Percentiles rank a stretch among this genome's conserved stretches.
These are phyloP conservation scores for Euphorbia corollata DNA, from an alignment of 441 rosid genomes.

Conservation along the genomic window DNA sequence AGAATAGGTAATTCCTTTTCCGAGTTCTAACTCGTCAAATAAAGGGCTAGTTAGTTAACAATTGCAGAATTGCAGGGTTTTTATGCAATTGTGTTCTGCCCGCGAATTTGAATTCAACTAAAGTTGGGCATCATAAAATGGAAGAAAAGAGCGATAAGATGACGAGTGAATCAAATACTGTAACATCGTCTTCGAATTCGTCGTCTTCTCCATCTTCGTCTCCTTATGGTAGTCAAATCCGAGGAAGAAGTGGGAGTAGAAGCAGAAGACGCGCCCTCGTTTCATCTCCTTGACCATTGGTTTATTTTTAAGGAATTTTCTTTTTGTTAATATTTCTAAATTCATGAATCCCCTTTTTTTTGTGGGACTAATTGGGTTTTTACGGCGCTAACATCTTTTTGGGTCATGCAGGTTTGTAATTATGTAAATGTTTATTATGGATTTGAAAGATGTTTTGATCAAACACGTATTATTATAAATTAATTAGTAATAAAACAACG, in stretches of 20 bases:
- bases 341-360: too few species aligned
- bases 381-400: too few species aligned
- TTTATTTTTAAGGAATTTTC: too few species aligned
- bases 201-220: slow-evolving; percentile 54
- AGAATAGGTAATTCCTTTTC: slow-evolving; percentile 54
- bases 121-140: slow-evolving; percentile 43
- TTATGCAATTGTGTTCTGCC: slow-evolving; percentile 89
- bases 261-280: slow-evolving; percentile 24
- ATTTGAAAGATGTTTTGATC: too few species aligned
- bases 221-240: slow-evolving; percentile 32
- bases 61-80: slow-evolving; percentile 34
- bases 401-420: too few species aligned
- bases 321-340: too few species aligned
- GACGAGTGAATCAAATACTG: slow-evolving; percentile 39
- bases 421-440: too few species aligned
- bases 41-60: too few species aligned
- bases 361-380: too few species aligned
- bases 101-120: slow-evolving; percentile 59
- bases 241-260: slow-evolving; percentile 76
- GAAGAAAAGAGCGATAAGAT: slow-evolving; percentile 54
- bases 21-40: too few species aligned
- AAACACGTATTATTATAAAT: too few species aligned
- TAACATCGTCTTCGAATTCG: slow-evolving; percentile 34
- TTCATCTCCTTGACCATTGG: slow-evolving; percentile 28
- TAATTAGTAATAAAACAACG: too few species aligned